These are phyloP conservation scores for Rhynchosporium graminicola DNA, from an alignment of 2,329 filamentous ascomycete genomes.

Conservation along the genomic window DNA sequence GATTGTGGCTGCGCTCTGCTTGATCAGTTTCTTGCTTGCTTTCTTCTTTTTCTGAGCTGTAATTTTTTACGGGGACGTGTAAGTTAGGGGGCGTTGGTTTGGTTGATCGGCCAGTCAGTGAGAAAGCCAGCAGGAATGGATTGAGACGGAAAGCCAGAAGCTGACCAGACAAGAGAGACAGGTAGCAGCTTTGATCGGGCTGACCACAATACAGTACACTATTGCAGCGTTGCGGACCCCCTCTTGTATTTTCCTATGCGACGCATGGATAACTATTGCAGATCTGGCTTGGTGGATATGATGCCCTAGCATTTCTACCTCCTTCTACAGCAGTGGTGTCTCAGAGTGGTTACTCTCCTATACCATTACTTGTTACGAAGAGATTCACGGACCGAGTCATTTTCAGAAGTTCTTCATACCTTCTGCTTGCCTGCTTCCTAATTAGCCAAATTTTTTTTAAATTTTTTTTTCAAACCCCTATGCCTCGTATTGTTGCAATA, in stretches of 20 bases:
- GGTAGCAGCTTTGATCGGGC: conserved; percentile 6
- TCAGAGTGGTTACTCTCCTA: background rate
- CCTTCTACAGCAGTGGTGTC: background rate
- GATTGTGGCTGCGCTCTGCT: conserved; percentile 78
- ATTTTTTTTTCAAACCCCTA: no score
- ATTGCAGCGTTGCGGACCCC: background rate
- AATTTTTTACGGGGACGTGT: background rate
- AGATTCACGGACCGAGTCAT: no score
- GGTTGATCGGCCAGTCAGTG: background rate
- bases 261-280: conserved; percentile 1
- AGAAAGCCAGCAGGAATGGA: conserved; percentile 2
- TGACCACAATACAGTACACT: conserved; percentile 9
- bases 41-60: conserved; percentile 89
- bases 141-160: background rate
- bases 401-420: no score
- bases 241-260: conserved; percentile 3
- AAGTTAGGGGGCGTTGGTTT: conserved; percentile 15
- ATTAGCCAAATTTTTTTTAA: no score
- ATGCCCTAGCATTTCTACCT: conserved; percentile 17
- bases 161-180: background rate
- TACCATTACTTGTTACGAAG: background rate
- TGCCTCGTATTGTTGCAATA: no score
- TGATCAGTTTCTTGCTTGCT: conserved; percentile 88
- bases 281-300: conserved; percentile 14
- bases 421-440: no score